These are phyloP conservation scores for Luzula sylvatica DNA, from an alignment of 176 grass and related monocot species.

Conservation along the genomic window DNA sequence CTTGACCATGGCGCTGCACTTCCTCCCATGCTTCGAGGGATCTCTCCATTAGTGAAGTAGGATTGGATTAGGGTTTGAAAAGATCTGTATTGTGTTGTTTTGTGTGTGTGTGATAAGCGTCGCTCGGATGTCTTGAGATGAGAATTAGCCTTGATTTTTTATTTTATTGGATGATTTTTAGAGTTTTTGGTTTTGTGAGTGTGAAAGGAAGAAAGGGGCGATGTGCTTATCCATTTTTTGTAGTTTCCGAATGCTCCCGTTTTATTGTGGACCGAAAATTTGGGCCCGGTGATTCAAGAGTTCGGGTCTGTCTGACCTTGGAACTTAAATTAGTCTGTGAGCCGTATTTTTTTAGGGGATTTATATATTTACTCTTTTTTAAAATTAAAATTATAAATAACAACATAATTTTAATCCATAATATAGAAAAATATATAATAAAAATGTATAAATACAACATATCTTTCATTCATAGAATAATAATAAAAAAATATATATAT, in stretches of 20 bases:
- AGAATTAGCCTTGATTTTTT: not conserved
- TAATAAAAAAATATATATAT: too few species aligned
- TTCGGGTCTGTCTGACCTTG: too few species aligned
- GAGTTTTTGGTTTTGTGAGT: not conserved
- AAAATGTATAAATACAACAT: too few species aligned
- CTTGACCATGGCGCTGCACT: conserved; percentile 87
- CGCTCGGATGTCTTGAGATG: not conserved
- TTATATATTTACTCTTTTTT: too few species aligned
- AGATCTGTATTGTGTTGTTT: too few species aligned
- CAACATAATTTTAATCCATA: too few species aligned
- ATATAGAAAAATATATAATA: too few species aligned
- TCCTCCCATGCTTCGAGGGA: conserved; percentile 86
- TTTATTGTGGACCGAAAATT: not conserved
- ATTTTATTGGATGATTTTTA: not conserved
- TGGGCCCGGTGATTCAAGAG: too few species aligned
- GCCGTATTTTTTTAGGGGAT: too few species aligned
- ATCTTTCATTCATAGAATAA: too few species aligned
- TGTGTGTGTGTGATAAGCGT: conserved; percentile 4
- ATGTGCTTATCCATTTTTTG: not conserved
- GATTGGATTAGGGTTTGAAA: conserved; percentile 3
- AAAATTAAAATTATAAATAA: too few species aligned
- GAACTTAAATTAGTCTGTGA: too few species aligned
- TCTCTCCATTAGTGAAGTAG: conserved; percentile 47
- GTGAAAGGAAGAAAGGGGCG: conserved; percentile 2
- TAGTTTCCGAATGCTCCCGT: not conserved